Percentiles rank a stretch among this genome's conserved stretches.
Conservation (phyloP, 2,329 filamentous ascomycete genomes). For the Stagonosporopsis cucurbitacearum region DNA sequence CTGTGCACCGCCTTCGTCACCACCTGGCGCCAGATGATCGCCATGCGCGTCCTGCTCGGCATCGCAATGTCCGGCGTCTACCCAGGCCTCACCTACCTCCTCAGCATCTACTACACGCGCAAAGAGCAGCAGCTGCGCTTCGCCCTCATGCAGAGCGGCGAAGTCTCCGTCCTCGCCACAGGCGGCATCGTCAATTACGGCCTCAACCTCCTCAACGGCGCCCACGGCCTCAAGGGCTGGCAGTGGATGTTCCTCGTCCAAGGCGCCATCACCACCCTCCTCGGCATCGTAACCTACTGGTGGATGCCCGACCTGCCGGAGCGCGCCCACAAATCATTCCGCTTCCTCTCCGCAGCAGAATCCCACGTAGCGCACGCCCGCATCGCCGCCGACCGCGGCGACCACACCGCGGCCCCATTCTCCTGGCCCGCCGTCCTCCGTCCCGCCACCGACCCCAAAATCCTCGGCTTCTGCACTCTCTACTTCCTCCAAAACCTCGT, state of each 20-base stretch:
- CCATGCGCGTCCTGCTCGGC: slow-evolving; percentile 68
- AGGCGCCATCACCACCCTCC: slow-evolving; percentile 63
- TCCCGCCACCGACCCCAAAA: slow-evolving; percentile 65
- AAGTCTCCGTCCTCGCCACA: slow-evolving; percentile 70
- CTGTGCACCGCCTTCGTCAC: slow-evolving; percentile 72
- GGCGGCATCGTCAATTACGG: slow-evolving; percentile 72
- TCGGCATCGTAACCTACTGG: slow-evolving; percentile 69
- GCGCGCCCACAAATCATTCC: slow-evolving; percentile 61
- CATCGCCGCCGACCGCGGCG: slow-evolving; percentile 67
- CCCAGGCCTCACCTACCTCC: slow-evolving; percentile 57
- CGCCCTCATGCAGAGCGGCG: slow-evolving; percentile 68
- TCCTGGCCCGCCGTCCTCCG: slow-evolving; percentile 61
- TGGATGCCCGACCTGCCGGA: slow-evolving; percentile 77
- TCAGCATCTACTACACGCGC: slow-evolving; percentile 70
- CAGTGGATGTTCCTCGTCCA: slow-evolving; percentile 74
- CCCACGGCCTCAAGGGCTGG: slow-evolving; percentile 65
- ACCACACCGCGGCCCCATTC: slow-evolving; percentile 64
- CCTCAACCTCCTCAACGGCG: slow-evolving; percentile 68
- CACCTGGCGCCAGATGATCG: slow-evolving; percentile 74
- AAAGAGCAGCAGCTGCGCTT: slow-evolving; percentile 70
- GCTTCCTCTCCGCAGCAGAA: slow-evolving; percentile 64
- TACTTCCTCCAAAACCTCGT: slow-evolving; percentile 73
- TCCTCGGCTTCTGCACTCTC: slow-evolving; percentile 69
- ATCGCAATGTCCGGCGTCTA: slow-evolving; percentile 63
- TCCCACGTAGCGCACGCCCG: slow-evolving; percentile 61